Base-by-base conservation (phyloP, 1,284 basidiomycete genomes). In the Cystobasidiaceae sp. region DNA sequence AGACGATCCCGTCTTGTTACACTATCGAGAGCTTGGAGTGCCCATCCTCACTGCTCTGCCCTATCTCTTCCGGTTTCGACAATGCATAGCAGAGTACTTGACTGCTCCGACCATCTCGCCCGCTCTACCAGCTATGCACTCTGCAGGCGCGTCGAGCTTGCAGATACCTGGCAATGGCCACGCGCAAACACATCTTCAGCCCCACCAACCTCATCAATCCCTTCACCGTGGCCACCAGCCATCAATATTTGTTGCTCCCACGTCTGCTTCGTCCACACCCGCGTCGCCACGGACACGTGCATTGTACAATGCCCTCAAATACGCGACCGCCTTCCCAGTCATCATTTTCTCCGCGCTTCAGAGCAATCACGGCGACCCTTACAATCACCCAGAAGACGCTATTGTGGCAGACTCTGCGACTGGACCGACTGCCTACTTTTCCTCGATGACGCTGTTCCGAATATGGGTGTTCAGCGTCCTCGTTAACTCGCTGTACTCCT, bases 291-390 rank as follows among this genome's bases (percentile, higher is more conserved):
- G 82, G 65, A 82, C 81, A 37, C 84, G 86, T 39, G 89, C 91
- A 2, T 79, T 97, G n/a, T 86, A 84, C 77, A 99, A 98, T 77
- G 93, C 94, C 0, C 76, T 93, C 66, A 99, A 99, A 81, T 99
- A 99, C 75, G 90, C 91, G 0, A 89, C 91, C 6, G 88, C 94
- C 0, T 94, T 99, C 75, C 96, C 96, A n/a, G 93, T 97, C 58
- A 97, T 99, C 69, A 89, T 89, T 74, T 81, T 97, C 37, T 93
- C 90, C 57, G 91, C 92, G 25, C 87, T 88, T 17, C 91, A 93
- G 74, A 67, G 65, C 27, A 66, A 68, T 43, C 58, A 69, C n/a
- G 71, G 67, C 6, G 72, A 72, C 50, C 68, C 69, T n/a, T 69
- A 69, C 46, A 70, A 72, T 41, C 60, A 64, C 13, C 69, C 66